Evolutionary conservation across 2,329 filamentous ascomycete species (phyloP), one percentile per base, ranked within the genome.

Genomic region (Venturia carpophila): DNA sequence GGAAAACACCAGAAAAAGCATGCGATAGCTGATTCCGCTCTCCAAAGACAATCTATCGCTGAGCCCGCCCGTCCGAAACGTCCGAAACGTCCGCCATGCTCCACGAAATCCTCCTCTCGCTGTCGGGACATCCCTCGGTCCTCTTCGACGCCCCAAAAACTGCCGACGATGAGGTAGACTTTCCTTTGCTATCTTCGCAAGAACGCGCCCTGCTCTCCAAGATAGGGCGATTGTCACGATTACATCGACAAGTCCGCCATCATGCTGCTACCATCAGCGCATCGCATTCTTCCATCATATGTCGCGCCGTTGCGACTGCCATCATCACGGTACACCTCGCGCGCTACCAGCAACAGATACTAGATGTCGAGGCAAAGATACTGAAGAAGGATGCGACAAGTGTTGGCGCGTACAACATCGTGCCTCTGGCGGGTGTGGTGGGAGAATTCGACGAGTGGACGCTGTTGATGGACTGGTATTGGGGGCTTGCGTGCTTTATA

Each of bases 51-150:
- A 9, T 47, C 39, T 3, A 55, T 55, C 27, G 42, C 62, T 24
- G 62, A 47, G 27, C 15, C 47, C 13, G 15, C 62, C n/a, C 62
- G 34, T 27, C 63, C 49, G 1, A 39, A 11, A 56, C 62, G 34
- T 27, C 63, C 49, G 1, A 39, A 11, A 56, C 52, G 39, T 34
- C 64, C 64, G 24, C 30, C 65, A 99, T 99, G 94, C 90, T 99
- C 76, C 94, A 97, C 84, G 94, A 99, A 82, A 91, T 99, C 79
- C 87, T 97, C 77, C 88, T 99, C 77, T 93, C 92, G 76, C 87
- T 97, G 77, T 95, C 92, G 72, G 93, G 94, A 70, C 91, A 97
- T 78, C 89, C 90, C 69, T 97, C 93, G 69, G 89, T 92, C 70
- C 85, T 97, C 73, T 89, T 97, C 79, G 83, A 84, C 75, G 69